A percentile compares a stretch with the other conserved stretches of the same genome.
These are phyloP conservation scores for Saturnispora diversa DNA, from an alignment of 805 yeast species.

Conservation along the genomic window DNA sequence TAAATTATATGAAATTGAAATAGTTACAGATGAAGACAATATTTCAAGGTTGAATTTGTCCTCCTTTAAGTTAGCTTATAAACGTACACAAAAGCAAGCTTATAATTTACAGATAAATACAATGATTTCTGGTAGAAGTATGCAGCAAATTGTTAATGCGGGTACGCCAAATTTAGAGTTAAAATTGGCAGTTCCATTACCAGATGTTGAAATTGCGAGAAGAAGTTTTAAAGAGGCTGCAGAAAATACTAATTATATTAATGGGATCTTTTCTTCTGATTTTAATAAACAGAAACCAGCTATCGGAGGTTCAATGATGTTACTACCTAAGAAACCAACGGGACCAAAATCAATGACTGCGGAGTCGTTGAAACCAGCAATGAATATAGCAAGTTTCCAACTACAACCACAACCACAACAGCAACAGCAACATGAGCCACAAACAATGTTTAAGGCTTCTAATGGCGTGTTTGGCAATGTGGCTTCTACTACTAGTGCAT, in stretches of 20 bases:
- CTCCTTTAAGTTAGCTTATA: conserved; percentile 30
- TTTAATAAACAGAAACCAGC: background rate
- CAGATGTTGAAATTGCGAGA: conserved; percentile 20
- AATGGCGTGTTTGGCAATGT: too few species aligned
- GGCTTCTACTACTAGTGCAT: too few species aligned
- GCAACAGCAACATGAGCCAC: background rate
- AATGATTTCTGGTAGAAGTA: conserved; percentile 28
- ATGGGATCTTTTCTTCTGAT: conserved; percentile 7
- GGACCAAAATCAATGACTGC: background rate
- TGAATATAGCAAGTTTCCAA: too few species aligned
- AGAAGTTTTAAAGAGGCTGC: conserved; percentile 18
- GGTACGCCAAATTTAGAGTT: conserved; percentile 26
- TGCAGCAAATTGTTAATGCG: conserved; percentile 33
- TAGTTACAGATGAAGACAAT: conserved; percentile 27
- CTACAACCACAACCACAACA: background rate
- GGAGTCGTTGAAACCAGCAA: conserved; percentile 3
- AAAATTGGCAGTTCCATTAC: conserved; percentile 11
- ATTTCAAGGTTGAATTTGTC: conserved; percentile 33
- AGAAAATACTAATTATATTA: conserved; percentile 11
- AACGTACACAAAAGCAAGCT: conserved; percentile 35
- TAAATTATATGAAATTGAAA: conserved; percentile 52
- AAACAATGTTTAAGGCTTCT: too few species aligned
- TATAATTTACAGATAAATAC: conserved; percentile 37
- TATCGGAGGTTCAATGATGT: too few species aligned
- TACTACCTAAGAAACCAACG: background rate